These are phyloP conservation scores for Aphanomyces astaci DNA, from an alignment of 352 stramenopile species.

Conservation along the genomic window DNA sequence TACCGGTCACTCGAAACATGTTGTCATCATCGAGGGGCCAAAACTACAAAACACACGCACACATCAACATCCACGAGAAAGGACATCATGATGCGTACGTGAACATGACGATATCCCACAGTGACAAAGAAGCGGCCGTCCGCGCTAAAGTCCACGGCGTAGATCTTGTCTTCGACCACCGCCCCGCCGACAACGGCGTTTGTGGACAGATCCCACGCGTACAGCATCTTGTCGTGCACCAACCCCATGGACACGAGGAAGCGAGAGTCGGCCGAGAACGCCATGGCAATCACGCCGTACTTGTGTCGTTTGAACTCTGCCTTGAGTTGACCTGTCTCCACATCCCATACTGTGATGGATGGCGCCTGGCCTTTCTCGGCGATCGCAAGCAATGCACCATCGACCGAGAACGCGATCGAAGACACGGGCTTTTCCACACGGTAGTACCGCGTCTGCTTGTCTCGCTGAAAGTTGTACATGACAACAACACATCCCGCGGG, in stretches of 20 bases:
- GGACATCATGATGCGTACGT: conserved; percentile 29
- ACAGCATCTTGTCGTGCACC: conserved; percentile 75
- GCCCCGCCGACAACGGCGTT: conserved; percentile 40
- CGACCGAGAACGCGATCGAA: conserved; percentile 75
- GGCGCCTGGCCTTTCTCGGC: conserved; percentile 80
- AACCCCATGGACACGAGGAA: conserved; percentile 65
- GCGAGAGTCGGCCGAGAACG: conserved; percentile 56
- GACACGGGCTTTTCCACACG: conserved; percentile 78
- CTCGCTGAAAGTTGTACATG: conserved; percentile 79
- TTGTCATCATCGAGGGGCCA: conserved; percentile 56
- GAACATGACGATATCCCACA: conserved; percentile 69
- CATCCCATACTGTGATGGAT: conserved; percentile 83
- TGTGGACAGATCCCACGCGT: conserved; percentile 54
- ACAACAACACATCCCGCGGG: conserved; percentile 82
- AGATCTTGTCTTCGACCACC: conserved; percentile 54
- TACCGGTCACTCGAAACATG: conserved; percentile 45
- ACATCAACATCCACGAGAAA: background rate
- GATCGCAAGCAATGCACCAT: conserved; percentile 76
- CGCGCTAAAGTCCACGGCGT: conserved; percentile 59
- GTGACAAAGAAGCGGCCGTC: conserved; percentile 77
- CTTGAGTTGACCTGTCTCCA: conserved; percentile 62
- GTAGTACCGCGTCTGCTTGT: conserved; percentile 86
- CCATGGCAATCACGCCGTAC: conserved; percentile 73
- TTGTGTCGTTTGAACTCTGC: conserved; percentile 74
- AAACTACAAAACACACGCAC: conserved; percentile 39